Evolutionary conservation across 2,329 filamentous ascomycete genomes (phyloP).

Genomic region (Aspergillus sojae): DNA sequence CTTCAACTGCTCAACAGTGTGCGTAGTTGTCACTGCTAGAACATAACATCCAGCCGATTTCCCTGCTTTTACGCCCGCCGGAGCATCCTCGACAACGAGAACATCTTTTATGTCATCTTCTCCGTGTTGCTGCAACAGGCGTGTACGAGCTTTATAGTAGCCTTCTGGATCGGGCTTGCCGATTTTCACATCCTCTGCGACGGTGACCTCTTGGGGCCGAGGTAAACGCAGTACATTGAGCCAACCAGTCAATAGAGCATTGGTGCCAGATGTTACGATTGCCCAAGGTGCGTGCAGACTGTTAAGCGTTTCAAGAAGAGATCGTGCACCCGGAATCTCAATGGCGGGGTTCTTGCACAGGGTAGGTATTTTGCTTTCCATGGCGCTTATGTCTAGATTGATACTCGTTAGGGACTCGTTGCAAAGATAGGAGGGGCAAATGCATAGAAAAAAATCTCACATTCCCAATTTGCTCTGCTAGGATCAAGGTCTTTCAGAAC

Average conservation of each 20-base stretch:
- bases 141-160: not conserved
- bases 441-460: not conserved
- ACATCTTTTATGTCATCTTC: not conserved
- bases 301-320: slow-evolving; percentile 2
- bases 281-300: not conserved
- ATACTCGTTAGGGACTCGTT: not conserved
- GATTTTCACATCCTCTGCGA: slow-evolving; percentile 7
- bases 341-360: slow-evolving; percentile 1
- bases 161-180: slow-evolving; percentile 12
- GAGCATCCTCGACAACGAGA: not conserved
- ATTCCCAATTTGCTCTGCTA: slow-evolving; percentile 9
- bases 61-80: not conserved
- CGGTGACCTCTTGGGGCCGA: slow-evolving; percentile 3
- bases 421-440: not conserved
- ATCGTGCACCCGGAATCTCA: slow-evolving; percentile 7
- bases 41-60: not conserved
- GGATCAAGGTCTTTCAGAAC: slow-evolving; percentile 1
- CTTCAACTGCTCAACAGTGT: not conserved
- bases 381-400: slow-evolving; percentile 9
- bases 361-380: slow-evolving; percentile 5
- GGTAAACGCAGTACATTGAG: slow-evolving; percentile 5
- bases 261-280: slow-evolving; percentile 7
- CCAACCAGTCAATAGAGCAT: slow-evolving; percentile 2
- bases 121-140: not conserved
- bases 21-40: not conserved